Evolutionary conservation across 139 green algal genomes (phyloP), one percentile per base, ranked within the genome.

Genomic region (Auxenochlorella protothecoides): DNA sequence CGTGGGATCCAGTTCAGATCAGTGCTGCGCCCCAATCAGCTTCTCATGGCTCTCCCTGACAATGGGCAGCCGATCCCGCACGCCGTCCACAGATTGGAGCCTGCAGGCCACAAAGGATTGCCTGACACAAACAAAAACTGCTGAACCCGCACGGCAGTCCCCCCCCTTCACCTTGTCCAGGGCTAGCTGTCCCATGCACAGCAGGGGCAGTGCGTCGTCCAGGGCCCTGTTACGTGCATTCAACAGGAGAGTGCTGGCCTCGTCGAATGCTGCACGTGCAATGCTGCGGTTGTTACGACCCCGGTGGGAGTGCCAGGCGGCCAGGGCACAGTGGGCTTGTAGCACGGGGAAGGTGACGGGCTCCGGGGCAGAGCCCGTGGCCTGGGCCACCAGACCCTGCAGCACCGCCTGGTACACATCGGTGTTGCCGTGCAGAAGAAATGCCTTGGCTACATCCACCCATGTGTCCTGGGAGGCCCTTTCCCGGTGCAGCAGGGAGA

Each of bases 281-380:
- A 52, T 54, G 6, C 55, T 66, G 52, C 64, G 57, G 66, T 87
- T 80, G 10, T 64, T 74, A 5, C 63, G 64, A 2, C 65, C 74
- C 59, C 72, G 76, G 11, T 84, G 78, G 3, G 86, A 85, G 65
- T 88, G 61, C 52, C 89, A 79, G 14, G 83, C 81, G 44, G 86
- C 91, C 6, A 90, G 64, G 1, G 71, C 85, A 68, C 89, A 94
- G 9, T 87, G 75, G 59, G 93, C 84, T 60, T 91, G 85, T 10
- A 97, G 27, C 27, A 44, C 27, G 27, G 27, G 27, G 1, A 44
- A 44, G 27, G 27, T 44, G 27, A 44, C 27, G 27, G 27, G 27
- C 27, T 44, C 27, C 27, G 27, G 27, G 27, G 27, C 27, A 44
- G 27, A 44, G 27, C 27, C 27, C 0, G 27, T 44, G 27, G 27